A percentile compares a stretch with the other conserved stretches of the same genome.
Conservation (phyloP, 176 grass and related monocot species). For the Bromus sterilis region DNA sequence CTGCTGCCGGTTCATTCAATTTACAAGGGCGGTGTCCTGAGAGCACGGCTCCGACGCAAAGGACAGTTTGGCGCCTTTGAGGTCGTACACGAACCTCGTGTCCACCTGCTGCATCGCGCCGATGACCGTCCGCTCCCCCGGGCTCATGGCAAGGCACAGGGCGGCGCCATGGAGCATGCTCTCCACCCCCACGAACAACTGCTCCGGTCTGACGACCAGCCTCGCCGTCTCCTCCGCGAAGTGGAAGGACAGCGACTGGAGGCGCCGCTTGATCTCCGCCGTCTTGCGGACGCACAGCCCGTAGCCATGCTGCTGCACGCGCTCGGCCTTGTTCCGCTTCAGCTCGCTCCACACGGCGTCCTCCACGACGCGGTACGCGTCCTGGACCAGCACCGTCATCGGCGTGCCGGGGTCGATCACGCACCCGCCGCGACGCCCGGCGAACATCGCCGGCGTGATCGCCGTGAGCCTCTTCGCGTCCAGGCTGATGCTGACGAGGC, state of each 20-base stretch:
- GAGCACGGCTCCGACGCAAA: not conserved
- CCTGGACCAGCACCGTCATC: not conserved
- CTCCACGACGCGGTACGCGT: not conserved
- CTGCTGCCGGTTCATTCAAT: too few relatives aligned
- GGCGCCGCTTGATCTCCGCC: not conserved
- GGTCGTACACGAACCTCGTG: not conserved
- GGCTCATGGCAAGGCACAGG: not conserved
- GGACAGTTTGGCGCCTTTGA: not conserved
- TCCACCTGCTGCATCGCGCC: not conserved
- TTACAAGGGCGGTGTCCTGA: not conserved
- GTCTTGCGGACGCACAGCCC: not conserved
- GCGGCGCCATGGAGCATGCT: not conserved
- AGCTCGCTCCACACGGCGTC: not conserved
- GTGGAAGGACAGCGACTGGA: not conserved
- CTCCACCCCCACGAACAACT: not conserved
- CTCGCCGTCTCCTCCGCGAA: not conserved
- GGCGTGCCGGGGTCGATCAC: not conserved
- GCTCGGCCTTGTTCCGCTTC: not conserved
- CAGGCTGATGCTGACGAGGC: not conserved
- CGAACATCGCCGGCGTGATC: not conserved
- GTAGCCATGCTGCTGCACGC: not conserved
- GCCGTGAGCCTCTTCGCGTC: not conserved
- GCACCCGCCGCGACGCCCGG: not conserved
- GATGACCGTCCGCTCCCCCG: not conserved
- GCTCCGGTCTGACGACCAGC: not conserved